A percentile compares a stretch with the other conserved stretches of the same genome.
phyloP scores from a whole-genome alignment of 139 green algal species.

The Limnomonas spitsbergensis region DNA sequence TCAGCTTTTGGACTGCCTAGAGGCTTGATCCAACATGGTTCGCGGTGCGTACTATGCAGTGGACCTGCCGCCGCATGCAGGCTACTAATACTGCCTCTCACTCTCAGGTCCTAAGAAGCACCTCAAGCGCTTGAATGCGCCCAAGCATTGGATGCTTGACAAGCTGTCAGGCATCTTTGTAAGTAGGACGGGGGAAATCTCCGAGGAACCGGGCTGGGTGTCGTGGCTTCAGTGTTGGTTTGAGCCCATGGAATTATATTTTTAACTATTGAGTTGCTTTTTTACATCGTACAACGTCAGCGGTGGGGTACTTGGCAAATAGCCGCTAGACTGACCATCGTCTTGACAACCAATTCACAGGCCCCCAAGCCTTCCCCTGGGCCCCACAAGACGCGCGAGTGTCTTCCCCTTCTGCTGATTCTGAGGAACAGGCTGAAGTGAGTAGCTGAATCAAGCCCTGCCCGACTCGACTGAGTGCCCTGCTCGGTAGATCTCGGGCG shows the following conservation, averaged over 20 bases:
- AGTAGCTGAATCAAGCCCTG: no score
- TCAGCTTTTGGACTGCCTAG: background rate
- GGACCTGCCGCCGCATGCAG: background rate
- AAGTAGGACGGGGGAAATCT: no score
- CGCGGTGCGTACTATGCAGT: background rate
- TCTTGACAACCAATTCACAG: no score
- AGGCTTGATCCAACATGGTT: conserved; percentile 19
- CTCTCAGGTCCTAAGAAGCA: conserved; percentile 96
- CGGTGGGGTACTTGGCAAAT: background rate
- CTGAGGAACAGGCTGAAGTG: conserved; percentile 98
- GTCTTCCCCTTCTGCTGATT: conserved; percentile 93
- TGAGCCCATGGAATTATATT: background rate
- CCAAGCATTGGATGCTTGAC: conserved; percentile 98
- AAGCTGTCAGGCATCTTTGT: conserved; percentile 99
- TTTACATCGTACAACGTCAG: background rate
- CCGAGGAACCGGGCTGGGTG: no score
- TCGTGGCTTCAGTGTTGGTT: background rate
- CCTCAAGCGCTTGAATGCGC: conserved; percentile 96
- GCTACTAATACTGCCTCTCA: conserved; percentile 34
- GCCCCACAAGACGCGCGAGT: conserved; percentile 97
- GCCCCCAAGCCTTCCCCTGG: conserved; percentile 94
- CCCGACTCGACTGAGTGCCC: no score
- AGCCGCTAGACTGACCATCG: no score
- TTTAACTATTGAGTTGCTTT: background rate
- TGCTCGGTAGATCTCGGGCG: no score